Percentiles rank a stretch among this genome's conserved stretches.
phyloP scores from a whole-genome alignment of 2,329 filamentous ascomycete genomes.

The Penicillium sp. region DNA sequence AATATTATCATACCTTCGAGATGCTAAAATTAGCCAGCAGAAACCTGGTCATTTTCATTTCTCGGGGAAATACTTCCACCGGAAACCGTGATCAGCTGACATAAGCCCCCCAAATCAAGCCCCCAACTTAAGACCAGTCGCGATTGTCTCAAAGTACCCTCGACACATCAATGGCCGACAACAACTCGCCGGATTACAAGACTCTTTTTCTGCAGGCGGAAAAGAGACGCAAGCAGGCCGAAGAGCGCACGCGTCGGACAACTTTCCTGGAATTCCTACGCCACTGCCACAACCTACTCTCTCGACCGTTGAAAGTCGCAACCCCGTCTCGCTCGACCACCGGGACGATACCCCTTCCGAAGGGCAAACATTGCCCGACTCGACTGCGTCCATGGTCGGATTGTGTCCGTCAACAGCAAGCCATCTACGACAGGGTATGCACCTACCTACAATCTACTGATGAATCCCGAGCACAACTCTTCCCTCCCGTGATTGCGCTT shows the following conservation, averaged over 20 bases:
- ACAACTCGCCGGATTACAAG: conserved; percentile 21
- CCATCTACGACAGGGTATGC: no score
- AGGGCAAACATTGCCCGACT: conserved; percentile 35
- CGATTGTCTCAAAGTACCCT: conserved; percentile 8
- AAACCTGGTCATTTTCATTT: conserved; percentile 9
- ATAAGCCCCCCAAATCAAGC: conserved; percentile 4
- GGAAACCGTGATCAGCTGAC: conserved; percentile 11
- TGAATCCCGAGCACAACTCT: no score
- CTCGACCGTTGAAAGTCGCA: conserved; percentile 30
- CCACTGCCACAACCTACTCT: conserved; percentile 27
- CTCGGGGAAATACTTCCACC: conserved; percentile 12
- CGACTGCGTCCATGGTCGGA: conserved; percentile 29
- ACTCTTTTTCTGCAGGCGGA: conserved; percentile 18
- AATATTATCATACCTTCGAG: conserved; percentile 5
- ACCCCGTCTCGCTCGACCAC: conserved; percentile 32
- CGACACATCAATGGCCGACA: conserved; percentile 18
- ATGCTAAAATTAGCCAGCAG: conserved; percentile 10
- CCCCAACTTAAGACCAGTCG: conserved; percentile 4
- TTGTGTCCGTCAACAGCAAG: no score
- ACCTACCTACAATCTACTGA: no score
- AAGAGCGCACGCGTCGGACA: conserved; percentile 16
- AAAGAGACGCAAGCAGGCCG: conserved; percentile 1
- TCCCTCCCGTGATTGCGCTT: no score
- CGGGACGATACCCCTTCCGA: conserved; percentile 31
- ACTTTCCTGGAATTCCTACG: conserved; percentile 24